Evolutionary conservation across 1,284 basidiomycete species (phyloP), one percentile per base, ranked within the genome.

Genomic region (Volvariella surrecta): DNA sequence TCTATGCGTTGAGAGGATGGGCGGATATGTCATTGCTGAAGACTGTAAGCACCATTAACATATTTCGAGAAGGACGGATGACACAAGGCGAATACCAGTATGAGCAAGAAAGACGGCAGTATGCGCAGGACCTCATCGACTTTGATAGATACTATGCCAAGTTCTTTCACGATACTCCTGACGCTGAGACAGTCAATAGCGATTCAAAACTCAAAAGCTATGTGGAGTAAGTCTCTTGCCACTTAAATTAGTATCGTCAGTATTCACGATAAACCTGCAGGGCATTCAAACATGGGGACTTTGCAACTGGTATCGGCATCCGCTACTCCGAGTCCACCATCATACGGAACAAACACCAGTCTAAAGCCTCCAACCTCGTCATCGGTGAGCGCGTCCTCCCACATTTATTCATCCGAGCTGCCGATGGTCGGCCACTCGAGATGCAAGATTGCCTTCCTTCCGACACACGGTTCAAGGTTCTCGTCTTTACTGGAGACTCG

Each of bases 91-190:
- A n/a, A n/a, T n/a, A n/a, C 3, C 39, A 87, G 76, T 88, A 89
- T 54, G 79, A 86, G 55, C 58, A 70, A 32, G 87, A 89, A 55
- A 71, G 87, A 32, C 70, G 76, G 38, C 75, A 78, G 58, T 89
- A 82, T 51, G 88, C 85, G 0, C 76, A 85, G 58, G 83, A 90
- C 50, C 70, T 93, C 43, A 91, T 92, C 52, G 59, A 75, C 45
- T 90, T 90, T 52, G 89, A 93, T 60, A 80, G 79, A 58, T 64
- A 81, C 51, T 89, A 82, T 55, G 74, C 84, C 1, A 68, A 73
- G 9, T 62, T 91, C 17, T 89, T 90, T 60, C 88, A 84, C 13
- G 81, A 78, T 37, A 89, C 88, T 60, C 80, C 85, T 6, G 67
- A 70, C 22, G 77, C 75, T 8, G 64, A 69, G 30, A 65, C 71